Conservation (phyloP, 345 rosid species). For the Rhodamnia argentea region DNA sequence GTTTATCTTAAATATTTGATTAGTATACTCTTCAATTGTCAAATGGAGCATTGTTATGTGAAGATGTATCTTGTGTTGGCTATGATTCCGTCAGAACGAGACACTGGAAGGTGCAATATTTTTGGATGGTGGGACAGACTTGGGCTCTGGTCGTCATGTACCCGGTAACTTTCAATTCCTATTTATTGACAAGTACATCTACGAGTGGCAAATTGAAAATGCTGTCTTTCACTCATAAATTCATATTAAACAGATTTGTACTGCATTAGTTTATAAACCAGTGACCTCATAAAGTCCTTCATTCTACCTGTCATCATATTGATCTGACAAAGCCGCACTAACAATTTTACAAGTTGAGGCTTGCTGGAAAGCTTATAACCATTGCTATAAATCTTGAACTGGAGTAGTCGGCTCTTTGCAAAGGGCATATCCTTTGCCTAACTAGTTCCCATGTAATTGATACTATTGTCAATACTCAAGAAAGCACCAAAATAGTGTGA, state of each 20-base stretch:
- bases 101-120: constrained; percentile 2
- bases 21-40: neutral
- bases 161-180: constrained; percentile 4
- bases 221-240: neutral
- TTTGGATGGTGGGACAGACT: constrained; percentile 14
- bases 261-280: neutral
- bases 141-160: constrained; percentile 11
- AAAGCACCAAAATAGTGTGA: neutral
- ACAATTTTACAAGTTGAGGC: neutral
- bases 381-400: neutral
- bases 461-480: neutral
- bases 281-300: neutral
- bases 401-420: neutral
- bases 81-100: neutral
- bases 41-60: neutral
- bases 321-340: neutral
- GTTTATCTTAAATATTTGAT: neutral
- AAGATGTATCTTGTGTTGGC: neutral
- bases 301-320: neutral
- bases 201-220: neutral
- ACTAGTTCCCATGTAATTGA: neutral
- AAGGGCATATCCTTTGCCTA: neutral
- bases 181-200: neutral
- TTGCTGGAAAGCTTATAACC: neutral
- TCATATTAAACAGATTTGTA: neutral